Evolutionary conservation across 1,284 basidiomycete genomes (phyloP).

Genomic region (Boletus mariae): DNA sequence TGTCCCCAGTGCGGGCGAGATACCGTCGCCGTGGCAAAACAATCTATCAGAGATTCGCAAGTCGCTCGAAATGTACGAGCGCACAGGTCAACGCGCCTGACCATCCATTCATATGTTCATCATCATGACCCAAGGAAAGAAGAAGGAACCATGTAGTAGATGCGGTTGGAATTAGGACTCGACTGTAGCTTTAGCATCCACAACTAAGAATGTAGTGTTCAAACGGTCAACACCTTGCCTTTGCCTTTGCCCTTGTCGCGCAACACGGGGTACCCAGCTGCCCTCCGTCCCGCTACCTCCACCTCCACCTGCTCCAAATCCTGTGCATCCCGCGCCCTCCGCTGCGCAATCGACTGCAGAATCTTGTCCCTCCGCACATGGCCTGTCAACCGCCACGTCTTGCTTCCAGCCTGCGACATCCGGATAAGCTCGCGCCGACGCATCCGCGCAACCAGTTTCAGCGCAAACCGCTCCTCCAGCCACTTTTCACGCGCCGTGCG

Average conservation of each 20-base stretch:
- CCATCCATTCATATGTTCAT: neutral
- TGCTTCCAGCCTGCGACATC: conserved; percentile 44
- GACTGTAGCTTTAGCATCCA: conserved; percentile 25
- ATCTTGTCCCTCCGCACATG: conserved; percentile 43
- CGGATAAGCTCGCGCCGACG: conserved; percentile 45
- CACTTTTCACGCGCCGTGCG: conserved; percentile 52
- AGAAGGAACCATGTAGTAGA: neutral
- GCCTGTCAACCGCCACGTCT: conserved; percentile 44
- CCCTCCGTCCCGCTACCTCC: conserved; percentile 23
- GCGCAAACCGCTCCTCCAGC: conserved; percentile 57
- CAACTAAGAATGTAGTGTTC: conserved; percentile 3
- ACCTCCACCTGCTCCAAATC: conserved; percentile 22
- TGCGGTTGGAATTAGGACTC: neutral
- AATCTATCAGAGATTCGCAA: conserved; percentile 30
- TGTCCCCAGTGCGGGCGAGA: conserved; percentile 19
- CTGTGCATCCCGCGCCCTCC: conserved; percentile 24
- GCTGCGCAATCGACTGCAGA: conserved; percentile 33
- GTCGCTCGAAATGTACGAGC: conserved; percentile 29
- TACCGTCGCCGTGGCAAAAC: conserved; percentile 30
- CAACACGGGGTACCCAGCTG: conserved; percentile 21
- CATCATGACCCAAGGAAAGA: neutral
- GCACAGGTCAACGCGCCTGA: conserved; percentile 15
- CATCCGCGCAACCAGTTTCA: conserved; percentile 40
- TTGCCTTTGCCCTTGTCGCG: conserved; percentile 18
- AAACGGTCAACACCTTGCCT: conserved; percentile 14